Evolutionary conservation across 768 basidiomycete genomes (phyloP).

Genomic region (Kwoniella bestiolae): DNA sequence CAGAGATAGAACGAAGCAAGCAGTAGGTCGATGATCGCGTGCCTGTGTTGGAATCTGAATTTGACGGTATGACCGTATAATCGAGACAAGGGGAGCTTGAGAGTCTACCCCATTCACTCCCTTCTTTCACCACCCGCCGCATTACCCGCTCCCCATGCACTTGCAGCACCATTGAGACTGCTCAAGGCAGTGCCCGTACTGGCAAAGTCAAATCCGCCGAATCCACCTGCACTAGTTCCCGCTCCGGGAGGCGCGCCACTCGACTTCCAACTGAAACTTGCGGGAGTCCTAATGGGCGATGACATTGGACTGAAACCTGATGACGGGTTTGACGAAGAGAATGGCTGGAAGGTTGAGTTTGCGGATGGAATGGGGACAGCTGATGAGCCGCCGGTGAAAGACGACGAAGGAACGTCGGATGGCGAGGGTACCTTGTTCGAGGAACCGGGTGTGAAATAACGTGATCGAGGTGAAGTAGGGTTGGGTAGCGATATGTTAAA

Average conservation of each 20-base stretch:
- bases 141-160: constrained; percentile 31
- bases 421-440: constrained; percentile 13
- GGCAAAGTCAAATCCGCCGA: constrained; percentile 24
- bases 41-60: too few relatives aligned
- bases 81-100: too few relatives aligned
- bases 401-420: not conserved
- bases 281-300: constrained; percentile 42
- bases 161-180: constrained; percentile 39
- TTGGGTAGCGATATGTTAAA: constrained; percentile 37
- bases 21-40: too few relatives aligned
- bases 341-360: constrained; percentile 18
- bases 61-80: too few relatives aligned
- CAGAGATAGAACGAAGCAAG: too few relatives aligned
- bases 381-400: not conserved
- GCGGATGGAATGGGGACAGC: constrained; percentile 3
- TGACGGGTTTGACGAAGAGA: constrained; percentile 17
- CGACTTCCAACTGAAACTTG: constrained; percentile 38
- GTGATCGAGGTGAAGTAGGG: constrained; percentile 34
- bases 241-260: constrained; percentile 16
- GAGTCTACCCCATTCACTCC: not conserved
- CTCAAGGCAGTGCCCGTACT: constrained; percentile 20
- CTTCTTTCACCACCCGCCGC: not conserved
- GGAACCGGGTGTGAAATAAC: constrained; percentile 15
- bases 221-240: constrained; percentile 6
- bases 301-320: constrained; percentile 29